Conservation (phyloP, 768 basidiomycete genomes). For the Rhodotorula diobovata region DNA sequence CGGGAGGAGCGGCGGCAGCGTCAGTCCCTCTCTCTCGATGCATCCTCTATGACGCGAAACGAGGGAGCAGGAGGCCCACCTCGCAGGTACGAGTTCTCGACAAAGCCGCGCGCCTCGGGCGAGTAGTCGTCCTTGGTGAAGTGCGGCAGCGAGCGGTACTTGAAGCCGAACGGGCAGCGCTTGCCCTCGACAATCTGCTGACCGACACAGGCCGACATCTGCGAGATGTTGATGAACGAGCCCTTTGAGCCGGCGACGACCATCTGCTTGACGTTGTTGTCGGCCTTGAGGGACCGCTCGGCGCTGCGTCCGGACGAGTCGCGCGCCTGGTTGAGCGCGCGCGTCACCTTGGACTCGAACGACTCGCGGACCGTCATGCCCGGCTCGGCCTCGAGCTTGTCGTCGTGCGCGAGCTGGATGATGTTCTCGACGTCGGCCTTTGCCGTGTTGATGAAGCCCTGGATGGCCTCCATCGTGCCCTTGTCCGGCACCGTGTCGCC, state of each 20-base stretch:
- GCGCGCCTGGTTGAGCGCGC: constrained; percentile 87
- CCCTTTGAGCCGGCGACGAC: constrained; percentile 93
- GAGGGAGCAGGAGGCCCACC: neutral
- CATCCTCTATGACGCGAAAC: too few species aligned
- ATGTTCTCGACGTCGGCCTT: constrained; percentile 74
- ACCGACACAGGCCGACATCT: constrained; percentile 99
- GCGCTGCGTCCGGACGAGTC: constrained; percentile 92
- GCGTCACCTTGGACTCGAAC: constrained; percentile 87
- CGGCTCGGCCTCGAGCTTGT: constrained; percentile 79
- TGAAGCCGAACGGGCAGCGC: constrained; percentile 97
- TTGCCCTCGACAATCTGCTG: constrained; percentile 98
- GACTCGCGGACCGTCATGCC: constrained; percentile 99
- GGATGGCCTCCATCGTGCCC: constrained; percentile 80
- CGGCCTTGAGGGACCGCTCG: constrained; percentile 95
- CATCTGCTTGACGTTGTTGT: constrained; percentile 99
- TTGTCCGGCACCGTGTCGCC: constrained; percentile 95
- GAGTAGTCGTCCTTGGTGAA: constrained; percentile 99
- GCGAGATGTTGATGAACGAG: constrained; percentile 94
- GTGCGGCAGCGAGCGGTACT: constrained; percentile 90
- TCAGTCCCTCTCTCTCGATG: too few species aligned
- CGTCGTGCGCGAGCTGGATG: constrained; percentile 77
- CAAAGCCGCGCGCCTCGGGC: constrained; percentile 94
- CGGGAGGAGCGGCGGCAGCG: neutral
- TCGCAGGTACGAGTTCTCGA: constrained; percentile 96
- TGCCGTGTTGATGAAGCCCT: constrained; percentile 69